Base-by-base conservation (phyloP, 108 stramenopile species). In the Skeletonema marinoi region DNA sequence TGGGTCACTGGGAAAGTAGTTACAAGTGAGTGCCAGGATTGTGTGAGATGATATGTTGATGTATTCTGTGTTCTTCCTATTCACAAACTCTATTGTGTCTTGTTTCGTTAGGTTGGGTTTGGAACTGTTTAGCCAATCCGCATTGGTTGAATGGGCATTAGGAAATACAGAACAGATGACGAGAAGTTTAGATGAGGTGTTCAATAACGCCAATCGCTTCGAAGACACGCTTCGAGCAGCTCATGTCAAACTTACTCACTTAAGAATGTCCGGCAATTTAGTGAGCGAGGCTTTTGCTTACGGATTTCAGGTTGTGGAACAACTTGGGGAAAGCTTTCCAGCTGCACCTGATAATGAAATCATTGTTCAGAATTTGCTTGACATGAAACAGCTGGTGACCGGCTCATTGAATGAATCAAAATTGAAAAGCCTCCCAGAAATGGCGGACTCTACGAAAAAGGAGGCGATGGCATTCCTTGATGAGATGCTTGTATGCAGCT, bases 211-310 rank as follows among this genome's bases (percentile, higher is more conserved):
- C 16, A 58, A 10, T 19, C 36, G 38, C 16, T 70, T 59, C 17
- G 58, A 70, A 30, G 70, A 70, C 21, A 70, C 56, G 29, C 32
- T 70, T 32, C 30, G 58, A 17, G 36, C 70, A 33, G 35, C 58
- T 38, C 21, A 70, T 4, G 46, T 70, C 30, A 54, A 58, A 19
- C 14, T 59, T 21, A 7, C 19, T 0, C 42, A 19, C 16, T 25
- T 70, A 14, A 56, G 56, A 33, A 19, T 59, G 35, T 21, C 54
- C 1, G 56, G 56, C 4, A 66, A 66, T n/a, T 32, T 21, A 30
- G 42, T 51, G 13, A 3, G 16, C 31, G 44, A 58, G 16, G n/a
- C 54, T n/a, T 33, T 58, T 1, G 58, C 58, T 5, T 59, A 21
- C 33, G 58, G 70, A 17, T 70, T 70, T 38, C 35, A 48, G 17